Base-by-base conservation (phyloP, 129 eudicot species). In the Saposhnikovia divaricata region DNA sequence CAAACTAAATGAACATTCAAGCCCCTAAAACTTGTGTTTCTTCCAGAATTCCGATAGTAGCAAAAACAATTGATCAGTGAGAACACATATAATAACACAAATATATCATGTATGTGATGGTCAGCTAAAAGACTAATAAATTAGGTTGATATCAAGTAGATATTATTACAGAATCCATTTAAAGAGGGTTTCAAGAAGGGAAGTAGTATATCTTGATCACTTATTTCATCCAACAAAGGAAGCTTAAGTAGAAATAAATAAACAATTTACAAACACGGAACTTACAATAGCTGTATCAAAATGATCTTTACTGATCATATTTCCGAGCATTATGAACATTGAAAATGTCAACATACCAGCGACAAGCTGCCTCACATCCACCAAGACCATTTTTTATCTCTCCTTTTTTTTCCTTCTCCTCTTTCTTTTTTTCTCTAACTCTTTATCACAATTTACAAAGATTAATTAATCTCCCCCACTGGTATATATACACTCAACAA, bases 291-390 rank as follows among this genome's bases (percentile, higher is more conserved):
- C 48, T 0, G 86, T 76, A 77, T 80, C 82, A 19, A 83, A 76
- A 45, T 86, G 86, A 70, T 86, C 89, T 40, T 59, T 77, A 25
- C 74, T 80, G 27, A 86, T 81, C 87, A 86, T 86, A 59, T 86
- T 83, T 1, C 85, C 87, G 0, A 86, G 76, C 89, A 86, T 86
- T 39, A 86, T 1, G 48, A n/a, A n/a, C n/a, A n/a, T n/a, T n/a
- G n/a, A n/a, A n/a, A n/a, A n/a, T n/a, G n/a, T n/a, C n/a, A n/a
- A n/a, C n/a, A n/a, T n/a, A n/a, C n/a, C n/a, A n/a, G n/a, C n/a
- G n/a, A n/a, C n/a, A n/a, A n/a, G n/a, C n/a, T n/a, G n/a, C n/a
- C n/a, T n/a, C n/a, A n/a, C n/a, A n/a, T n/a, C n/a, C n/a, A n/a
- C n/a, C n/a, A n/a, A n/a, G n/a, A n/a, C n/a, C n/a, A n/a, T n/a